Percentiles rank a stretch among this genome's conserved stretches.
These are phyloP conservation scores for Thelonectria blattea DNA, from an alignment of 2,329 filamentous ascomycete species.

Conservation along the genomic window DNA sequence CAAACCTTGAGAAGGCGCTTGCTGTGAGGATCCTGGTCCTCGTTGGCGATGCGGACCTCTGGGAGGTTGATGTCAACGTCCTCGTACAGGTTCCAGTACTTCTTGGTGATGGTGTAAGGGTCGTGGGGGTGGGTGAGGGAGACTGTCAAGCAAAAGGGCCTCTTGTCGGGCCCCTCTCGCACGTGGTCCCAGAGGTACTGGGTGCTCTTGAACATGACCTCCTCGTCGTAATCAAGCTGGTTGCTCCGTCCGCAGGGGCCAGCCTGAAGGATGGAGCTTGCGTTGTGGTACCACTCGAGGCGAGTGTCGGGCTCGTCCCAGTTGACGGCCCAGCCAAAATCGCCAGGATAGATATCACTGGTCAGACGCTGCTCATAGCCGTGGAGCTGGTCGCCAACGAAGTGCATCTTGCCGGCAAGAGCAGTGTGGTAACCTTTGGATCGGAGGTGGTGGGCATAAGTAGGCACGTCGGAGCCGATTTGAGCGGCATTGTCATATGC, in stretches of 20 bases:
- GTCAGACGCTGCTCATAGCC: slow-evolving; percentile 92
- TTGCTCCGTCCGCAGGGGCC: slow-evolving; percentile 90
- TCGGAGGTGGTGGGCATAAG: slow-evolving; percentile 90
- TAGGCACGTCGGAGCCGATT: slow-evolving; percentile 83
- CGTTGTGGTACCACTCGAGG: slow-evolving; percentile 96
- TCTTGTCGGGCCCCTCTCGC: slow-evolving; percentile 73
- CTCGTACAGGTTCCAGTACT: slow-evolving; percentile 94
- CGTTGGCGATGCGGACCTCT: slow-evolving; percentile 76
- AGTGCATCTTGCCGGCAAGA: slow-evolving; percentile 96
- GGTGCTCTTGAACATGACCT: slow-evolving; percentile 89
- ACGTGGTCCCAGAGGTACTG: slow-evolving; percentile 93
- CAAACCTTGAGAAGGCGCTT: slow-evolving; percentile 85
- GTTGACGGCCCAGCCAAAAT: slow-evolving; percentile 94
- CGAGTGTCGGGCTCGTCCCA: slow-evolving; percentile 90
- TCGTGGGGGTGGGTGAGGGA: slow-evolving; percentile 95
- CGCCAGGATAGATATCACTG: slow-evolving; percentile 93
- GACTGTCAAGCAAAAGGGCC: slow-evolving; percentile 87
- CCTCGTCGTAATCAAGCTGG: slow-evolving; percentile 94
- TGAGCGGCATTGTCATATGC: slow-evolving; percentile 92
- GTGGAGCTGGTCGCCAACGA: slow-evolving; percentile 92
- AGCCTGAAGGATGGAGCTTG: slow-evolving; percentile 89
- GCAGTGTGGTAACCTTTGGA: slow-evolving; percentile 87
- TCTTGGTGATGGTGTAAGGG: slow-evolving; percentile 90
- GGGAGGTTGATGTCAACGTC: slow-evolving; percentile 86
- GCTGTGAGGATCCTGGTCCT: slow-evolving; percentile 85